Base-by-base conservation (phyloP, 371 early-diverging fungal genomes). In the Mucor piriformis region DNA sequence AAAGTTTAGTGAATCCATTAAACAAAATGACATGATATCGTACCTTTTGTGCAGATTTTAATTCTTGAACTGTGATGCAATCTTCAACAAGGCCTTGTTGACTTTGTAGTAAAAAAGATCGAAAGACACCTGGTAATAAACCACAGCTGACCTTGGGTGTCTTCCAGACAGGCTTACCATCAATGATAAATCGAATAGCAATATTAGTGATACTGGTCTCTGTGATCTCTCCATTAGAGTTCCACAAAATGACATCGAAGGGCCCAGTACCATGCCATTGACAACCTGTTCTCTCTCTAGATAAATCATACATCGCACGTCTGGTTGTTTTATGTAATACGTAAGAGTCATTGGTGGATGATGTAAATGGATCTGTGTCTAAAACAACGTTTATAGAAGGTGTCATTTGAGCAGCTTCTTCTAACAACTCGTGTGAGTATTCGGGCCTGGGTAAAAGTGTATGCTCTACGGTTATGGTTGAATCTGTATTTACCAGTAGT, bases 131-230 rank as follows among this genome's bases (percentile, higher is more conserved):
- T 8, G 73, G 66, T 11, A 85, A 57, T 6, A 83, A 43, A 1
- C 86, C 86, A 55, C 73, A 80, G 21, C 67, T 59, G 11, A 63
- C 23, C 0, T 51, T 60, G 0, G 86, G 86, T 18, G 86, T 86
- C 32, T 69, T 71, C 84, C 84, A 86, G 0, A 24, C 46, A 50
- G 13, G 11, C 2, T 48, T 29, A 10, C 37, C 55, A 29, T 50
- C 74, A 54, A 54, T 49, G 0, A 10, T 29, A 15, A 69, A 57
- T 8, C 70, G 67, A 15, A 87, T 46, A 13, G 87, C 85, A 27
- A 87, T 73, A 49, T 87, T 87, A 11, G 85, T 84, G 46, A 87
- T 83, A 21, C 83, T 76, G 0, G 85, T 71, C 59, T 87, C 87
- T 42, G 85, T 87, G 2, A 87, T 61, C 18, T 85, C 67, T 0